A percentile compares a stretch with the other conserved stretches of the same genome.
These are phyloP conservation scores for Verruconis gallopava DNA, from an alignment of 2,329 filamentous ascomycete species.

Conservation along the genomic window DNA sequence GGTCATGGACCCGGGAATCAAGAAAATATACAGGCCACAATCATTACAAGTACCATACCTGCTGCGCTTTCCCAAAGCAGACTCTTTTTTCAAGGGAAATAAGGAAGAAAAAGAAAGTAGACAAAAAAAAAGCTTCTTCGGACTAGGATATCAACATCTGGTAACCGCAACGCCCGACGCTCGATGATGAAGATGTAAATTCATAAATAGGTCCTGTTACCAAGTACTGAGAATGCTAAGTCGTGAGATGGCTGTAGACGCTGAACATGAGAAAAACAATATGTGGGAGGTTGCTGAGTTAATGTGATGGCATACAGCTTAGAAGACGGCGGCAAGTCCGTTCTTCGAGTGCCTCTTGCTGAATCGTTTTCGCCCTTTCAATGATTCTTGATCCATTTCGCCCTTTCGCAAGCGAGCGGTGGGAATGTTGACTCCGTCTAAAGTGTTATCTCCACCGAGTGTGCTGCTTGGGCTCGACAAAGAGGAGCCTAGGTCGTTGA, in stretches of 20 bases:
- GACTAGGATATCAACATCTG: too few relatives aligned
- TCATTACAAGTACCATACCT: too few relatives aligned
- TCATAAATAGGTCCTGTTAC: not conserved
- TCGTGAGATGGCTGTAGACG: not conserved
- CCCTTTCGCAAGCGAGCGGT: constrained; percentile 24
- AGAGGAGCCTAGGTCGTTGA: constrained; percentile 34
- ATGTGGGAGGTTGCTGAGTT: not conserved
- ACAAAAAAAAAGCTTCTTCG: too few relatives aligned
- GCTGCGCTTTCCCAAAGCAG: too few relatives aligned
- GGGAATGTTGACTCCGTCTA: constrained; percentile 35
- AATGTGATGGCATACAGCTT: too few relatives aligned
- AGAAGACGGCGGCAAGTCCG: constrained; percentile 12
- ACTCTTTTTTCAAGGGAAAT: too few relatives aligned
- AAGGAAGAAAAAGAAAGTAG: too few relatives aligned
- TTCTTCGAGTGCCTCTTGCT: constrained; percentile 91
- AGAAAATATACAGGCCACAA: too few relatives aligned
- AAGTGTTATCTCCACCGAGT: constrained; percentile 40
- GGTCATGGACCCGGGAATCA: too few relatives aligned
- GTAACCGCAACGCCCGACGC: not conserved
- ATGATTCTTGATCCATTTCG: constrained; percentile 34
- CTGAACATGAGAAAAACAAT: not conserved
- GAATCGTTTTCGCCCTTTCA: constrained; percentile 54
- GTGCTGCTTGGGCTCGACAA: constrained; percentile 68
- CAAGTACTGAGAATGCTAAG: not conserved
- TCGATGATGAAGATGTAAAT: not conserved